Percentiles rank a stretch among this genome's conserved stretches.
Evolutionary conservation across 2,329 filamentous ascomycete genomes (phyloP).

Genomic region (Botrytis sinoallii): DNA sequence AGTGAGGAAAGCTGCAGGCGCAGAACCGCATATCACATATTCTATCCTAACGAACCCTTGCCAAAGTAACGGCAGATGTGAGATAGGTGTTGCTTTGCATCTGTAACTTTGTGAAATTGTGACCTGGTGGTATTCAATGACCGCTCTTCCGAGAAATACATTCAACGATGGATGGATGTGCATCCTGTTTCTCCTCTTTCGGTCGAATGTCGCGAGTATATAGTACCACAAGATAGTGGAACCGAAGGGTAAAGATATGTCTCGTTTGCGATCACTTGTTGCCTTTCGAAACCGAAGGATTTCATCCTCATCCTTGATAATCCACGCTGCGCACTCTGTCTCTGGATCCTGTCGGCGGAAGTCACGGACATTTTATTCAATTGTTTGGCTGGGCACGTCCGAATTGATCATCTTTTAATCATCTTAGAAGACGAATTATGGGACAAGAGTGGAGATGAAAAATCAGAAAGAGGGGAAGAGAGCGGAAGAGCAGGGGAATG

Average conservation of each 20-base stretch:
- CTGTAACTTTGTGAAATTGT: conserved; percentile 4
- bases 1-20: conserved; percentile 19
- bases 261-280: background rate
- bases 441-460: conserved; percentile 19
- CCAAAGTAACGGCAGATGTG: background rate
- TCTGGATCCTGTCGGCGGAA: conserved; percentile 8
- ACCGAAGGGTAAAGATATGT: conserved; percentile 4
- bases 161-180: conserved; percentile 5
- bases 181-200: conserved; percentile 11
- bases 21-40: conserved; percentile 17
- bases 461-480: conserved; percentile 7
- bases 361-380: conserved; percentile 11
- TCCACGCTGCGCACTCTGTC: background rate
- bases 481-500: conserved; percentile 10
- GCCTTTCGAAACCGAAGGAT: background rate
- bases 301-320: background rate
- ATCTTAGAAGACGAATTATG: conserved; percentile 21
- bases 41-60: conserved; percentile 10
- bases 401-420: conserved; percentile 5
- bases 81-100: conserved; percentile 13
- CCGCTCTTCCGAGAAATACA: conserved; percentile 9
- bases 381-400: background rate
- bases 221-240: conserved; percentile 8
- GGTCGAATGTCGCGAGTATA: background rate
- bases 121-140: conserved; percentile 2